Base-by-base conservation (phyloP, 805 yeast genomes). In the Schwanniomyces pseudopolymorphus region DNA sequence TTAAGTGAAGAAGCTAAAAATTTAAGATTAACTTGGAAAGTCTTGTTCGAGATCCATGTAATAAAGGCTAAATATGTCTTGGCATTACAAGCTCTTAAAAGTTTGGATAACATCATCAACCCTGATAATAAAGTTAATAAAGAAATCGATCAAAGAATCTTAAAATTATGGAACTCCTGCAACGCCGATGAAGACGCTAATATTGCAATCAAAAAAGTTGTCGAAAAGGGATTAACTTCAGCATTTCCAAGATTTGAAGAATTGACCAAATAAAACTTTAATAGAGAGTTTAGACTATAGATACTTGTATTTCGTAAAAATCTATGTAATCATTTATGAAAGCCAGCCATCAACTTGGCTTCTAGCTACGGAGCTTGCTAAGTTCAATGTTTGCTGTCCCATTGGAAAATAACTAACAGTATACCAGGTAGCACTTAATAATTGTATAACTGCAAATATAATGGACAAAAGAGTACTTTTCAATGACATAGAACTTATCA, bases 371-470 rank as follows among this genome's bases (percentile, higher is more conserved):
- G 60, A 59, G 3, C 74, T 61, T 1, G 78, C 78, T 44, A 73
- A 54, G 42, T 64, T 69, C 42, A 73, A 57, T 0, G 78, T 72
- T 50, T 72, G 77, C 20, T 60, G 61, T 7, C 78, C 78, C 70
- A 72, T 57, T n/a, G 78, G 78, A 53, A 73, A 73, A 56, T 73
- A 73, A 49, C 77, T 72, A 20, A 73, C 74, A 2, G 78, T 69
- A 55, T 73, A 73, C 77, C 77, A 72, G 4, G 70, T 44, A 3
- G 72, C 77, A 53, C 70, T 63, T 17, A 70, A 39, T 46, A 73
- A 61, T 51, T 73, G 78, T 8, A 72, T 54, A 7, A 58, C 61
- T 6, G 77, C 77, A 58, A 72, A 72, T 19, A 72, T 42, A 14
- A 73, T 69, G 7, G 74, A 68, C 20, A 73, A 58, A 3, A 73